Percentiles rank a stretch among this genome's conserved stretches.
phyloP scores from a whole-genome alignment of 345 rosid species.

The Linum usitatissimum region DNA sequence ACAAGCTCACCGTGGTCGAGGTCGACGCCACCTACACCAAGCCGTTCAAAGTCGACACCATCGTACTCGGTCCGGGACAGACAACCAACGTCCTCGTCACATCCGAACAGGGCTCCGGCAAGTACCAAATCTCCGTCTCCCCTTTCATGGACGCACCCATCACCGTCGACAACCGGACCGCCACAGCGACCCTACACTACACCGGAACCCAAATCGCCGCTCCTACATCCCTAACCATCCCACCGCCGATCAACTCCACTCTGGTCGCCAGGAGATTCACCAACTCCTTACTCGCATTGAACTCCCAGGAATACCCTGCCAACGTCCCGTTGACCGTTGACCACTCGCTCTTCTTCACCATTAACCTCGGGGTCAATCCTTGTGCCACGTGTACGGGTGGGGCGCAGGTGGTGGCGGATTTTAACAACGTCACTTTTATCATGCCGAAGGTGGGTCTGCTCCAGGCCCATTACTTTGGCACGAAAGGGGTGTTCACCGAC shows the following conservation, averaged over 20 bases:
- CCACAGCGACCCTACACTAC: neutral
- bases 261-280: neutral
- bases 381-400: neutral
- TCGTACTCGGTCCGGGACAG: neutral
- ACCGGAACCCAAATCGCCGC: neutral
- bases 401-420: neutral
- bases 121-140: neutral
- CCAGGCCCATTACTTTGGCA: slow-evolving; percentile 2
- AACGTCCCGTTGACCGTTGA: neutral
- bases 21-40: slow-evolving; percentile 4
- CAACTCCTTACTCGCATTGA: neutral
- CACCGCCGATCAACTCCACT: slow-evolving; percentile 1
- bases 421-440: neutral
- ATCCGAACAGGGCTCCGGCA: neutral
- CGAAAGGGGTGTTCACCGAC: neutral
- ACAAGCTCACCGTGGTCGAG: slow-evolving; percentile 3
- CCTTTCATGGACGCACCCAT: slow-evolving; percentile 5
- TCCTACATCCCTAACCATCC: neutral
- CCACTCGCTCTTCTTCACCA: slow-evolving; percentile 3
- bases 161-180: slow-evolving; percentile 3
- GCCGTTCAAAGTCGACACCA: slow-evolving; percentile 5
- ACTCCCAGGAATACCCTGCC: neutral
- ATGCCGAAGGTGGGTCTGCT: slow-evolving; percentile 1
- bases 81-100: slow-evolving; percentile 6
- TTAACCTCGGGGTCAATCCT: neutral